Base-by-base conservation (phyloP, 805 yeast species). In the Saturnispora serradocipensis region DNA sequence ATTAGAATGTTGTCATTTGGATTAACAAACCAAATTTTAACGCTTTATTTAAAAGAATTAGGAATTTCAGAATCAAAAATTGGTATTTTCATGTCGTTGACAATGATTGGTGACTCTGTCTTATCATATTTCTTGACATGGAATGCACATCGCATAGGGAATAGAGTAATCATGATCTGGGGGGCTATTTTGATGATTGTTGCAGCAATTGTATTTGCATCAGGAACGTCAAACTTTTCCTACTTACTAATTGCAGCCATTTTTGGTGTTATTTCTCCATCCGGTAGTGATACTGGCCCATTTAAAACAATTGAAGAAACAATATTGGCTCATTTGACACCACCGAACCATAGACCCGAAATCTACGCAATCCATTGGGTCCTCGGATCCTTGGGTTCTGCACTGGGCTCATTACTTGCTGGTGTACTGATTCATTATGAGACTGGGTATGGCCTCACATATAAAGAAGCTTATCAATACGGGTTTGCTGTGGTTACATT, bases 271-370 rank as follows among this genome's bases (percentile, higher is more conserved):
- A 85, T 88, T 7, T 86, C 95, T 2, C 93, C 96, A 2, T 80
- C 88, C 28, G 95, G 96, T 24, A 89, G 84, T 60, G 96, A 88
- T 61, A 87, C 90, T 0, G 96, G 96, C 0, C 96, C 96, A 0
- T 88, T 88, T 66, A 84, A 86, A 61, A 80, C 93, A 0, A 81
- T 88, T 28, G 96, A 88, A 64, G 96, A 88, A 61, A 81, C 91
- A 1, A 76, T 86, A 39, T 72, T 88, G 47, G 93, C 96, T 0
- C 91, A 86, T 65, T 68, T 88, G 56, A 84, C 95, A 0, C 81
- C 84, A 0, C 75, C 74, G 36, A 71, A 70, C 50, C 77, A 76
- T 51, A 72, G 95, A 45, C 83, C 95, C 1, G 86, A 81, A 56
- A 71, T 87, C 2, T 88, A 81, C 70, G 93, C 93, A 0, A 71